phyloP scores from a whole-genome alignment of 2,329 filamentous ascomycete genomes.

The Xylaria arbuscula region DNA sequence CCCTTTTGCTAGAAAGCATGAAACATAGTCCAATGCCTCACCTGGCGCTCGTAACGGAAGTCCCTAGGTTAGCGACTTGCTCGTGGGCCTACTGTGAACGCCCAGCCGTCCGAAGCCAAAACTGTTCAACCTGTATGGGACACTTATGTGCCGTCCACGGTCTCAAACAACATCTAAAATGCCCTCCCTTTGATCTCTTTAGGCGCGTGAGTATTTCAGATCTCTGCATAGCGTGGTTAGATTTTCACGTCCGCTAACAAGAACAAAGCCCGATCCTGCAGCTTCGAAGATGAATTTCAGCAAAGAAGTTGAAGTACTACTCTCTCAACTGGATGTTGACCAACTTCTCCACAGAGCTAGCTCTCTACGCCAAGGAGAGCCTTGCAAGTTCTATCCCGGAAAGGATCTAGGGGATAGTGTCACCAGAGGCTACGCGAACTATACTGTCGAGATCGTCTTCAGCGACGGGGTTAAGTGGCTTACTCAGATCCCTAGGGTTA shows the following conservation, averaged over 20 bases:
- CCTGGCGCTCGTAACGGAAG: conserved; percentile 1
- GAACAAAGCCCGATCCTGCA: conserved; percentile 25
- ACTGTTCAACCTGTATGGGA: conserved; percentile 23
- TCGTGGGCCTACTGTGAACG: conserved; percentile 17
- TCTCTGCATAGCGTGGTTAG: too few relatives aligned
- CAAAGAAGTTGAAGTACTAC: conserved; percentile 26
- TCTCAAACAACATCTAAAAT: conserved; percentile 30
- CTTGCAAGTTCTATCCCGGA: conserved; percentile 38
- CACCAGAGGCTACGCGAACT: conserved; percentile 25
- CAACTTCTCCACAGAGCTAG: conserved; percentile 34
- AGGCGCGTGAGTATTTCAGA: conserved; percentile 5
- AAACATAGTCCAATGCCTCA: not conserved
- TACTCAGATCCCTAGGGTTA: conserved; percentile 18
- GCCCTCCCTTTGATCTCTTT: conserved; percentile 3
- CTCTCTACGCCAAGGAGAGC: conserved; percentile 29
- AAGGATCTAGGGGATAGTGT: conserved; percentile 24
- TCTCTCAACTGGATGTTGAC: conserved; percentile 16
- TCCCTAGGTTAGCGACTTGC: conserved; percentile 32
- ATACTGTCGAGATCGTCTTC: conserved; percentile 28
- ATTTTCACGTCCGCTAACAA: conserved; percentile 14
- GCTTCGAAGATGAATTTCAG: conserved; percentile 24
- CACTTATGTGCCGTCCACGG: conserved; percentile 30
- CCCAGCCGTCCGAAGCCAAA: conserved; percentile 25
- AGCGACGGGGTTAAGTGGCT: conserved; percentile 33
- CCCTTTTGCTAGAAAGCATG: not conserved